Evolutionary conservation across 2,329 filamentous ascomycete species (phyloP), one percentile per base, ranked within the genome.

Genomic region (Blumeriella jaapii): DNA sequence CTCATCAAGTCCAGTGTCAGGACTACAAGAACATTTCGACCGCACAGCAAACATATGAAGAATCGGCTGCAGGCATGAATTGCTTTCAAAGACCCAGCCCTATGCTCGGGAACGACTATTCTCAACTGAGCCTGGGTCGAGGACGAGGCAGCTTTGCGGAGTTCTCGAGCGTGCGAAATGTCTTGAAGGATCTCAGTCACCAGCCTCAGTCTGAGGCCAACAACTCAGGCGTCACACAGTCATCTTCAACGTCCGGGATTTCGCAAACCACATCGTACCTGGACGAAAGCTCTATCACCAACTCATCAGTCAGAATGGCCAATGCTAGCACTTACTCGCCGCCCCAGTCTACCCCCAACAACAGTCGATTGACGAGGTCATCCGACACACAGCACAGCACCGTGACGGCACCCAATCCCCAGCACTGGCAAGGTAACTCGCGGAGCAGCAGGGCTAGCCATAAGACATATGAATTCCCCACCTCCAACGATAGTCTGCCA

Each of bases 71-170:
- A 5, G 26, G 29, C n/a, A 40, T 46, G 38, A 45, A 42, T 20
- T 44, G 25, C 23, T 29, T 34, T 6, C 32, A 44, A 12, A 39
- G 29, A 15, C 37, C 32, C 18, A 48, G 38, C 17, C 39, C 46
- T 23, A 46, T 46, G 36, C 41, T 46, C 17, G 48, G 41, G 20
- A 38, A 39, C 15, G 44, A 41, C 26, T 53, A 51, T 35, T 31
- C 42, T 4, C 40, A 46, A 31, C 43, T 39, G 42, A 40, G 34
- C 25, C 22, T 38, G 24, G 31, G 31, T 10, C 41, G 38, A 17
- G 31, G 44, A 17, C 37, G 40, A 32, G 36, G 42, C 17, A 51
- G 43, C 38, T 47, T 52, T 38, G 37, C 42, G 3, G 44, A 45
- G 16, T 47, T 51, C 16, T 41, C 38, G 9, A 45, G 28, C 11